These are phyloP conservation scores for Penicillium angulare DNA, from an alignment of 495 filamentous ascomycete species.

Conservation along the genomic window DNA sequence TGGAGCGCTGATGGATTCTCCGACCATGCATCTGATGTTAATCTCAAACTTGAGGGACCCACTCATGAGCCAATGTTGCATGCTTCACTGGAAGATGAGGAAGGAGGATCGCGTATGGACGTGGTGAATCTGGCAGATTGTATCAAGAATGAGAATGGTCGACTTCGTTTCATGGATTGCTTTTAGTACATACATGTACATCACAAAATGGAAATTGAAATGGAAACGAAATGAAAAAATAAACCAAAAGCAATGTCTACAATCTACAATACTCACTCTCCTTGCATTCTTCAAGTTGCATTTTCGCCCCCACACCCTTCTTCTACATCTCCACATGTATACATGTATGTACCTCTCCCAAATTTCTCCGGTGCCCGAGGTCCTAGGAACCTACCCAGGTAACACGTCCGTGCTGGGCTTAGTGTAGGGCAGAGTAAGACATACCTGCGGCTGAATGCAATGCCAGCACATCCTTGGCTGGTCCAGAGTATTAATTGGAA, in stretches of 20 bases:
- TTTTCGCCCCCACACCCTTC: no score
- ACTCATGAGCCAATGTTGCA: constrained; percentile 18
- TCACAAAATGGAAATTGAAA: no score
- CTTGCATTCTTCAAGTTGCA: no score
- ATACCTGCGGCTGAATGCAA: background rate
- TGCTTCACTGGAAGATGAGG: constrained; percentile 14
- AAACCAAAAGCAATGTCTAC: no score
- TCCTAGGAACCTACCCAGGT: no score
- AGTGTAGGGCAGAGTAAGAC: background rate
- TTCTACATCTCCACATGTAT: no score
- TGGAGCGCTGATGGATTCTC: constrained; percentile 21
- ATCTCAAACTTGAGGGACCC: constrained; percentile 19
- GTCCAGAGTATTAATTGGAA: no score
- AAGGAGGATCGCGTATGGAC: constrained; percentile 6
- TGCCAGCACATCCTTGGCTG: background rate
- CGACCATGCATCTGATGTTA: constrained; percentile 9
- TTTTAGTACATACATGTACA: constrained; percentile 18
- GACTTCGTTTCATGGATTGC: constrained; percentile 25
- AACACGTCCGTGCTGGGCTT: no score
- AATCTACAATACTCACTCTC: no score
- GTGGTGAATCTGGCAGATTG: constrained; percentile 22
- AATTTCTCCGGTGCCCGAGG: no score
- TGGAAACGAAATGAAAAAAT: no score
- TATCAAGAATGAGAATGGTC: constrained; percentile 31
- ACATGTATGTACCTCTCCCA: no score